Evolutionary conservation across 2,329 filamentous ascomycete species (phyloP).

Genomic region (Pestalotiopsis sp.): DNA sequence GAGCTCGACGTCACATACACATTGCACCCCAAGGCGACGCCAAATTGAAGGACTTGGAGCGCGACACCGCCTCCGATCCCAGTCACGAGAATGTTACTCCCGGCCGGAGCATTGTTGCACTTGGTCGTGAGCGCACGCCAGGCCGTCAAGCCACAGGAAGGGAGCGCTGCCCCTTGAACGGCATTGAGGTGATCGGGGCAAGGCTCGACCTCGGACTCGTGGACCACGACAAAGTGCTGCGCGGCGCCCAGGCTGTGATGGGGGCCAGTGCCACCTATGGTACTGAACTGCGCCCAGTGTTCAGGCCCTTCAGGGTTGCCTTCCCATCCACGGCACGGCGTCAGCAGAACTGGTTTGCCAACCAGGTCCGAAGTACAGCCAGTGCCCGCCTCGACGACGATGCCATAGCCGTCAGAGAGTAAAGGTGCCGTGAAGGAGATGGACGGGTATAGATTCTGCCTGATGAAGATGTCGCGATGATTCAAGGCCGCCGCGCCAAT

Average conservation of each 20-base stretch:
- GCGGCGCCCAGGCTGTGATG: constrained; percentile 65
- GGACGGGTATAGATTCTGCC: constrained; percentile 87
- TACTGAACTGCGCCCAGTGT: constrained; percentile 55
- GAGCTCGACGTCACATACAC: constrained; percentile 80
- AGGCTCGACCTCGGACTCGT: constrained; percentile 73
- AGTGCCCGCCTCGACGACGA: constrained; percentile 66
- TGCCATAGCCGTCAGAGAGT: constrained; percentile 80
- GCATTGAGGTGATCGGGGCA: constrained; percentile 72
- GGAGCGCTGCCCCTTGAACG: constrained; percentile 80
- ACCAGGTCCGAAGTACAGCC: constrained; percentile 51
- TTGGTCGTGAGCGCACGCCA: constrained; percentile 88
- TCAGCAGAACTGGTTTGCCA: constrained; percentile 74
- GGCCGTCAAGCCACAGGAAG: constrained; percentile 82
- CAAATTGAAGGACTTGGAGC: constrained; percentile 79
- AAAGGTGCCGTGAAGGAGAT: constrained; percentile 79
- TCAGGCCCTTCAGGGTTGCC: constrained; percentile 74
- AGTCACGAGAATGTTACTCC: constrained; percentile 77
- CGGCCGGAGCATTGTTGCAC: constrained; percentile 56
- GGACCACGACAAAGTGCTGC: constrained; percentile 71
- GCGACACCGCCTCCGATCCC: constrained; percentile 94
- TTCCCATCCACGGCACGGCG: constrained; percentile 78
- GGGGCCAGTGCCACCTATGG: constrained; percentile 69
- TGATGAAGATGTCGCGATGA: constrained; percentile 93
- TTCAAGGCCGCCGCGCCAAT: constrained; percentile 84
- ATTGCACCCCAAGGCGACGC: constrained; percentile 69